Evolutionary conservation across 78 protist species (phyloP).

Genomic region (Dictyostelium firmibasis): DNA sequence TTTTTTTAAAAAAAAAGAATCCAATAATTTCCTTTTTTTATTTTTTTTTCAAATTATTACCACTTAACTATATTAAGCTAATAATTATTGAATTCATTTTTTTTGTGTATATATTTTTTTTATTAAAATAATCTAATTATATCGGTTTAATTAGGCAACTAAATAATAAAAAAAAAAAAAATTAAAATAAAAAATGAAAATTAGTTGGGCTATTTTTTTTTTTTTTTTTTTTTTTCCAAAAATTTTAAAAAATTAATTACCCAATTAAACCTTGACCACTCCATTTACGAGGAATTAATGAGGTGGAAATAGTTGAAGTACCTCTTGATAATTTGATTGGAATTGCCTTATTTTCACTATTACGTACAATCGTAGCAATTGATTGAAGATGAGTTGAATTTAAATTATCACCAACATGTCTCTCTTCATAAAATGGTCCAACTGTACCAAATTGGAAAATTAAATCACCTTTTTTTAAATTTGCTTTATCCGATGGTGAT

Average conservation of each 20-base stretch:
- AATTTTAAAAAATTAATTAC: no score
- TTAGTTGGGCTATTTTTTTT: no score
- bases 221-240: no score
- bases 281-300: constrained; percentile 64
- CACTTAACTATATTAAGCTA: no score
- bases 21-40: no score
- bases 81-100: no score
- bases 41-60: no score
- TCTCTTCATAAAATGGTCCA: constrained; percentile 28
- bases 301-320: background rate
- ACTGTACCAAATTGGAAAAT: constrained; percentile 64
- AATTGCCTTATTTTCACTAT: constrained; percentile 35
- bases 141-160: constrained; percentile 19
- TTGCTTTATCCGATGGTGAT: constrained; percentile 48
- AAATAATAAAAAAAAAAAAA: background rate
- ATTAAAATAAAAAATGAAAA: background rate
- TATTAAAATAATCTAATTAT: background rate
- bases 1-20: no score
- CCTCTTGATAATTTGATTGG: constrained; percentile 12
- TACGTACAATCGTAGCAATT: constrained; percentile 42
- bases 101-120: no score
- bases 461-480: constrained; percentile 16
- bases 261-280: constrained; percentile 74
- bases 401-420: background rate
- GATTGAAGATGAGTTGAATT: constrained; percentile 25